phyloP scores from a whole-genome alignment of 139 green algal genomes.

The Coccomyxa sp. region DNA sequence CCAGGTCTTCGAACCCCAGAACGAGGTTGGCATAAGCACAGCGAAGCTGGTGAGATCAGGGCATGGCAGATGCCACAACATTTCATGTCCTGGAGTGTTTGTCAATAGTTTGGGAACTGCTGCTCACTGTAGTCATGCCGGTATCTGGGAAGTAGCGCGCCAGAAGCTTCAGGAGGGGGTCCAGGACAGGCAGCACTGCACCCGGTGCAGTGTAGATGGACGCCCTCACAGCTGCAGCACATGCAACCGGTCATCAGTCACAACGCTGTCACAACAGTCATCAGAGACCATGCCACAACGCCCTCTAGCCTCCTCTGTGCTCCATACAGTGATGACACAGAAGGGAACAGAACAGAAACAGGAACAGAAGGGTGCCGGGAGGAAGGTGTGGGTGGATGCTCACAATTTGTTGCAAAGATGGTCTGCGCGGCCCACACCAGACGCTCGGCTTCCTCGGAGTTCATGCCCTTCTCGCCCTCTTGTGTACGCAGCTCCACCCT shows the following conservation, averaged over 20 bases:
- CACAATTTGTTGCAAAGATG: conserved; percentile 2
- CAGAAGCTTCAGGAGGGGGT: neutral
- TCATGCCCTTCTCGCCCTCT: neutral
- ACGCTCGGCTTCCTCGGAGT: neutral
- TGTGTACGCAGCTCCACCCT: conserved; percentile 14
- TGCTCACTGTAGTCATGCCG: neutral
- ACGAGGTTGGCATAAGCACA: too few relatives aligned
- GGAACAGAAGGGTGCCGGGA: too few relatives aligned
- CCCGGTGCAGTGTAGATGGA: neutral
- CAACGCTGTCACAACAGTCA: neutral
- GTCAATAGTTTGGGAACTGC: neutral
- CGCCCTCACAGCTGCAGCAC: neutral
- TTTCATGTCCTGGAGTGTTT: too few relatives aligned
- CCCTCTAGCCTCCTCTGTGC: too few relatives aligned
- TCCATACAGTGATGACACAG: too few relatives aligned
- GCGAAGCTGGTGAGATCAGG: too few relatives aligned
- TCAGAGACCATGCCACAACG: neutral
- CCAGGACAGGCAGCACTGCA: neutral
- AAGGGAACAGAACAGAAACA: too few relatives aligned
- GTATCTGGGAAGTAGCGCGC: neutral
- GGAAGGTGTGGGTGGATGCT: too few relatives aligned
- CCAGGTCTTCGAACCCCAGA: too few relatives aligned
- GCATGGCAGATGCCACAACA: too few relatives aligned
- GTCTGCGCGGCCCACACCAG: conserved; percentile 3
- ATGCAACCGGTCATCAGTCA: neutral